Base-by-base conservation (phyloP, 2,329 filamentous ascomycete genomes). In the Sporothrix dimorphospora region DNA sequence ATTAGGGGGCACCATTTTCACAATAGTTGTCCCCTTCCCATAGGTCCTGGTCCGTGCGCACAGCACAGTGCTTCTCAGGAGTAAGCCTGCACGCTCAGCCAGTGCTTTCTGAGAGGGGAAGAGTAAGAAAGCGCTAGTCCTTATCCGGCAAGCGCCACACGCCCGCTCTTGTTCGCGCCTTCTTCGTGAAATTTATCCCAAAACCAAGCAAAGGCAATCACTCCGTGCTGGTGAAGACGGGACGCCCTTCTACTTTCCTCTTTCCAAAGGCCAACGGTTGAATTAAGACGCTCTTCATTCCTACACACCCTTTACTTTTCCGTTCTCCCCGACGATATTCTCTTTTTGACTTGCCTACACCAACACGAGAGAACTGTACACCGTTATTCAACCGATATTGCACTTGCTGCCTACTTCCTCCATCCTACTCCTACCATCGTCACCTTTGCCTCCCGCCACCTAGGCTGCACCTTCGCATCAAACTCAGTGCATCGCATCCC, bases 11-110 rank as follows among this genome's bases (percentile, higher is more conserved):
- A 72, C 72, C 74, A 72, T 76, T 77, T 75, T 72, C 72, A 71
- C 66, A 71, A 66, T 74, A 75, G 70, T 75, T 75, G 74, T 75
- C 74, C 74, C 73, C 70, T 75, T 75, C 73, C 45, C 30, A 72
- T 69, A 16, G 68, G 72, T 61, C 24, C 14, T 74, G 74, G 72
- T 61, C 73, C 71, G 75, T 77, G 73, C 74, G 42, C 72, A 47
- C 24, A 19, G n/a, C 47, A 70, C 71, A 57, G 70, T 67, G 53
- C 27, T 51, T 19, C 34, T 24, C 16, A 11, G 27, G 65, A 45
- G 45, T 16, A 21, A 67, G 27, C n/a, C 30, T 34, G 30, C 6
- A 34, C 30, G 6, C 3, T 34, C 3, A 34, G 30, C 45, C 27
- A n/a, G 61, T 47, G 61, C 24, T 27, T 24, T 11, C 8, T 27